A percentile compares a stretch with the other conserved stretches of the same genome.
phyloP scores from a whole-genome alignment of 2,329 filamentous ascomycete species.

The Stagonosporopsis rhizophila region DNA sequence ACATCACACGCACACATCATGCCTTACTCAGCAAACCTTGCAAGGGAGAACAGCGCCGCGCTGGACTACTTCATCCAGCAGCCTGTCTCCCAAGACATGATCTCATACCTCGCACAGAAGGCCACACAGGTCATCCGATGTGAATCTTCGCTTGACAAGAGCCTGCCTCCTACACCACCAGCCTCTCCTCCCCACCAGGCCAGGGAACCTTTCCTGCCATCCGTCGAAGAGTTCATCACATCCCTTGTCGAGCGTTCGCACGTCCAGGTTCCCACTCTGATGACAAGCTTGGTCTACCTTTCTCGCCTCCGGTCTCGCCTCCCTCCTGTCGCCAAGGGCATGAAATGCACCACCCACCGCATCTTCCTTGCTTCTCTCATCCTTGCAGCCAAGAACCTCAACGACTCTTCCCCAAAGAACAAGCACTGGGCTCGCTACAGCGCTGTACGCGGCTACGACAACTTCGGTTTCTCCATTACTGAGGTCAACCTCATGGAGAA shows the following conservation, averaged over 20 bases:
- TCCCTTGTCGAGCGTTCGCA: slow-evolving; percentile 91
- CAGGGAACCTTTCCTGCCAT: slow-evolving; percentile 67
- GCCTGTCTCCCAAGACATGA: slow-evolving; percentile 78
- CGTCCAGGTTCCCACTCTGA: slow-evolving; percentile 95
- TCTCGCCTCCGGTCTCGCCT: slow-evolving; percentile 81
- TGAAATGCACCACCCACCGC: slow-evolving; percentile 94
- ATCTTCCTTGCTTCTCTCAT: slow-evolving; percentile 94
- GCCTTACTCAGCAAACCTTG: slow-evolving; percentile 54
- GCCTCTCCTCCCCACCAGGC: slow-evolving; percentile 64
- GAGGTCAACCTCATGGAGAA: slow-evolving; percentile 99
- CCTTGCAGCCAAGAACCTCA: slow-evolving; percentile 92
- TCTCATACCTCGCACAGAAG: slow-evolving; percentile 75
- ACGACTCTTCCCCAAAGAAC: slow-evolving; percentile 99
- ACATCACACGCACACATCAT: slow-evolving; percentile 43
- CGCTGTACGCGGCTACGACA: slow-evolving; percentile 72
- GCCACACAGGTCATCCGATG: slow-evolving; percentile 81
- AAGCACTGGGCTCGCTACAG: slow-evolving; percentile 99
- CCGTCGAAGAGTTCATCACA: slow-evolving; percentile 88
- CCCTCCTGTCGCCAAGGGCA: slow-evolving; percentile 92
- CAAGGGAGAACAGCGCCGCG: slow-evolving; percentile 70
- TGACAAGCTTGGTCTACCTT: slow-evolving; percentile 96
- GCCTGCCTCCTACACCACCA: slow-evolving; percentile 65
- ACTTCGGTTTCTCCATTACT: slow-evolving; percentile 89
- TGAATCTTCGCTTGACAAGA: slow-evolving; percentile 62
- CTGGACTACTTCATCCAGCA: slow-evolving; percentile 82